Percentiles rank a stretch among this genome's conserved stretches.
phyloP scores from a whole-genome alignment of 768 basidiomycete species.

The Podaxis rugospora region DNA sequence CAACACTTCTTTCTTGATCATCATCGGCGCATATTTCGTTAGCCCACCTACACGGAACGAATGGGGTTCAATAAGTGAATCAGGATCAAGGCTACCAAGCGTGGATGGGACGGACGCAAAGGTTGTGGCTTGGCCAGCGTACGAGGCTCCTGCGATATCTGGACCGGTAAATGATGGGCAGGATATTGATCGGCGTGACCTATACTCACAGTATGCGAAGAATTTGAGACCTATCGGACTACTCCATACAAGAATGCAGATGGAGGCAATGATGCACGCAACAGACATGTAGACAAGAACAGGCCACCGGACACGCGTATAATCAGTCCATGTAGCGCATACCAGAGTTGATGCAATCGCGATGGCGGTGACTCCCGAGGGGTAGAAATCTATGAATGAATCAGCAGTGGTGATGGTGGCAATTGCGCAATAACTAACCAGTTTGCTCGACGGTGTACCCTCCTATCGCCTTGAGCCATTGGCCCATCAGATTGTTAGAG shows the following conservation, averaged over 20 bases:
- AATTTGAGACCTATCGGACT: slow-evolving; percentile 62
- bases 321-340: slow-evolving; percentile 63
- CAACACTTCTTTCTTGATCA: slow-evolving; percentile 62
- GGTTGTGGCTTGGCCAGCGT: slow-evolving; percentile 72
- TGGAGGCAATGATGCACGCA: slow-evolving; percentile 47
- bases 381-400: slow-evolving; percentile 34
- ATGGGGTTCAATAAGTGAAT: background rate
- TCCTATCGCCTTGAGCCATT: slow-evolving; percentile 60
- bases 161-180: background rate
- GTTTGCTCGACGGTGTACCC: slow-evolving; percentile 62
- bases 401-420: background rate
- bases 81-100: background rate
- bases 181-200: background rate
- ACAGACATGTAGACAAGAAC: slow-evolving; percentile 61
- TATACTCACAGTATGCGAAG: slow-evolving; percentile 63
- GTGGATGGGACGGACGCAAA: slow-evolving; percentile 47
- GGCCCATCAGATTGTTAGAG: slow-evolving; percentile 70
- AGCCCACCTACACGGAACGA: slow-evolving; percentile 51
- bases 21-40: slow-evolving; percentile 74
- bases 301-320: slow-evolving; percentile 52
- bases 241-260: slow-evolving; percentile 59
- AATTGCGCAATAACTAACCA: slow-evolving; percentile 27
- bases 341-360: slow-evolving; percentile 59
- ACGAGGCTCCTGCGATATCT: slow-evolving; percentile 64
- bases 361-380: slow-evolving; percentile 61